Percentiles rank a stretch among this genome's conserved stretches.
phyloP scores from a whole-genome alignment of 177 flowering plant genomes.

The Vitis hybrid region DNA sequence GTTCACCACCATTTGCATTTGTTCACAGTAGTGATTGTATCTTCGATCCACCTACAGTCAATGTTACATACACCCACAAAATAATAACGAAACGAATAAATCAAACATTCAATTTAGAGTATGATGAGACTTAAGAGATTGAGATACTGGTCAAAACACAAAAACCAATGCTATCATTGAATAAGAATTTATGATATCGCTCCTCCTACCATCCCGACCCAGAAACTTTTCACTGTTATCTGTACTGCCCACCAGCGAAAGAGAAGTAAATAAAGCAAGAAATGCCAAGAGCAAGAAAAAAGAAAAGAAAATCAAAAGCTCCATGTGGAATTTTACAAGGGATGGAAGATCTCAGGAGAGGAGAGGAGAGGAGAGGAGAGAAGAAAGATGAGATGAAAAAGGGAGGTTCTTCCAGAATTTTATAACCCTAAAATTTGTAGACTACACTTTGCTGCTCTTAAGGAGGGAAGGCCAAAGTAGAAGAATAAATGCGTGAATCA shows the following conservation, averaged over 20 bases:
- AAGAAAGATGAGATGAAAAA: neutral
- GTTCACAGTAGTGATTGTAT: constrained; percentile 87
- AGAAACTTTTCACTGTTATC: no score
- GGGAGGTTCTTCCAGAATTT: constrained; percentile 10
- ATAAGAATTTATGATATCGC: no score
- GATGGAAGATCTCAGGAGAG: no score
- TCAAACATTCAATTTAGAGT: neutral
- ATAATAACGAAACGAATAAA: neutral
- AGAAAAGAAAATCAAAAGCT: no score
- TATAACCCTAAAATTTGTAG: neutral
- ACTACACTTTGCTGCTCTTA: constrained; percentile 7
- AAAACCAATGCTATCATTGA: no score
- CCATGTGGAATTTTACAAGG: no score
- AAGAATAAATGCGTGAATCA: constrained; percentile 13
- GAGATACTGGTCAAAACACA: no score
- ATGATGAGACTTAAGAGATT: neutral
- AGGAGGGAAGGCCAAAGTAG: neutral
- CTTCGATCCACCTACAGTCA: constrained; percentile 79
- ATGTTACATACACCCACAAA: neutral
- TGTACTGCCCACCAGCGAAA: no score
- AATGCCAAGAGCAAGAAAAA: no score
- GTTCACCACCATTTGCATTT: constrained; percentile 95
- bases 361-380: no score
- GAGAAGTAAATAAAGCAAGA: no score
- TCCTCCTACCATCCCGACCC: no score